Evolutionary conservation across 257 asterid species (phyloP), one percentile per base, ranked within the genome.

Genomic region (Nicotiana benthamiana): DNA sequence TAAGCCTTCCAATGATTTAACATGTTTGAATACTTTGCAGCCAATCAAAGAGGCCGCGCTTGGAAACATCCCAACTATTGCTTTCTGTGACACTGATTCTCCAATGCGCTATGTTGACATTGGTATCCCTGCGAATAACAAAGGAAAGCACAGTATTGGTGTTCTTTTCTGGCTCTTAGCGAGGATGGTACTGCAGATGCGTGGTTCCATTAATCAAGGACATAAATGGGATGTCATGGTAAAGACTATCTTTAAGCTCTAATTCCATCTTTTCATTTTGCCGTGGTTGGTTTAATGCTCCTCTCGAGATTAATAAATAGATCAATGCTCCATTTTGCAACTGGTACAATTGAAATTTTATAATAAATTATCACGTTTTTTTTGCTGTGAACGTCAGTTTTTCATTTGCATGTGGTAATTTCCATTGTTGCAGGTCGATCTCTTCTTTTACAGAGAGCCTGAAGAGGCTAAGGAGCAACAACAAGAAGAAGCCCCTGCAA

Each of bases 41-140:
- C 84, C 84, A 54, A 82, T 82, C 34, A 82, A 75, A 77, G 84
- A 82, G 75, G 84, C 81, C 30, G 84, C 84, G 9, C 84, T 82
- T 82, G 84, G 84, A 26, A 82, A 82, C 36, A 82, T 82, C 60
- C 84, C 84, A 46, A 82, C 84, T 28, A 82, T 82, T 65, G 84
- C 81, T 63, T 82, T 82, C 15, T 82, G 84, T 82, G 81, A 77
- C 16, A 82, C 78, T 22, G 84, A 82, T 54, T 82, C 81, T 32
- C 78, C 84, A 17, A 75, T 82, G 82, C 78, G 77, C 43, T 77
- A 75, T 36, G 84, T 82, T 66, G 81, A 82, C 62, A 77, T 82
- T 77, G 81, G 82, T 30, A 82, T 82, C 78, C 84, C 84, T 76
- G 84, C 84, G 2, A 82, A 82, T 53, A 82, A 82, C 82, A 82